Base-by-base conservation (phyloP, 176 grass and related monocot species). In the Oryza meridionalis region DNA sequence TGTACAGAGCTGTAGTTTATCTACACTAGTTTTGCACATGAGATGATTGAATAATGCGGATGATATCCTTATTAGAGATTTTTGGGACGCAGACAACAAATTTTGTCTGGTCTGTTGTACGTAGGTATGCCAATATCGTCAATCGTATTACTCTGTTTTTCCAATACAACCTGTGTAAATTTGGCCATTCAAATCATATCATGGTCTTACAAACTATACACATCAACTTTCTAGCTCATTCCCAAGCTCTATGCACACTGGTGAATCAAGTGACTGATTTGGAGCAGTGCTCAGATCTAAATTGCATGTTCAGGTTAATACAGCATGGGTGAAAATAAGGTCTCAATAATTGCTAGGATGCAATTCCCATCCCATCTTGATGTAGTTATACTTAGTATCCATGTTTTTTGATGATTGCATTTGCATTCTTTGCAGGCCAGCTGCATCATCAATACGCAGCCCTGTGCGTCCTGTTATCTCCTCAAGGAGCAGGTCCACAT, bases 401-500 rank as follows among this genome's bases (percentile, higher is more conserved):
- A 70, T 87, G 71, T 40, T 61, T 68, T 80, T 59, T 69, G 4
- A 40, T 77, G 40, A 71, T 83, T 42, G 15, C 63, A 43, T 74
- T 83, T 42, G 15, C 63, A 43, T 74, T 90, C 37, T 82, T 50
- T 64, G 15, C 61, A 90, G 88, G 65, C 38, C 66, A 75, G 47
- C 47, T 74, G 44, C 69, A 49, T 70, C 84, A 21, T 70, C 69
- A 5, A 22, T 75, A 83, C 67, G 64, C 38, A 86, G 80, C 62
- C 80, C 75, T 0, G 3, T 55, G 9, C 69, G 79, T 75, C 22
- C 84, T 70, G 55, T 47, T 90, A 74, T 69, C 74, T 75, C 75
- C 64, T 69, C 74, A 84, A 84, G 84, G 64, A 83, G 76, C 69
- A 86, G 69, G 63, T 46, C 69, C 29, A n/a, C 32, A 26, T 78